Percentiles rank a stretch among this genome's conserved stretches.
These are phyloP conservation scores for Vigna trinervia DNA, from an alignment of 306 rosid genomes.

Conservation along the genomic window DNA sequence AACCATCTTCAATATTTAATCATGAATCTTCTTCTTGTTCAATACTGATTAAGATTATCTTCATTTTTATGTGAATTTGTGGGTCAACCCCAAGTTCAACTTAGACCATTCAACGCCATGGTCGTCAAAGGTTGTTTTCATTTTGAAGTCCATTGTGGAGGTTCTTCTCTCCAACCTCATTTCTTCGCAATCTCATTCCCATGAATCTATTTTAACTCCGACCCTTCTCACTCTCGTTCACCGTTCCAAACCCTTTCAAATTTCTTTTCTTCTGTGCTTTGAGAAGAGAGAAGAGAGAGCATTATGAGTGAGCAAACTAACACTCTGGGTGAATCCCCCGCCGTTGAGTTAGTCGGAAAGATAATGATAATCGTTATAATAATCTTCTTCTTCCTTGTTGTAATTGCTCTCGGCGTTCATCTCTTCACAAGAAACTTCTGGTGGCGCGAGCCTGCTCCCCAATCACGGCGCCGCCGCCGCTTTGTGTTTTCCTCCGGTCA, in stretches of 20 bases:
- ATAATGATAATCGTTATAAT: constrained; percentile 67
- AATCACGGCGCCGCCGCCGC: constrained; percentile 55
- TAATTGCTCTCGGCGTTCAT: constrained; percentile 62
- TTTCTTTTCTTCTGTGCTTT: background rate
- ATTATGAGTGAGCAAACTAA: constrained; percentile 43
- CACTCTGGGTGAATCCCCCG: constrained; percentile 48
- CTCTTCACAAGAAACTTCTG: constrained; percentile 74
- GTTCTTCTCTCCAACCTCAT: background rate
- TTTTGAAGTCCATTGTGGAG: background rate
- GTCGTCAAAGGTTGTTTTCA: background rate
- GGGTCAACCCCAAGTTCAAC: constrained; percentile 3
- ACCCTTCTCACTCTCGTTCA: background rate
- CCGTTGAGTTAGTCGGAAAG: constrained; percentile 69
- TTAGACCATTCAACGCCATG: background rate
- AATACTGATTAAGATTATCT: background rate
- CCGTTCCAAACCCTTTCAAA: background rate
- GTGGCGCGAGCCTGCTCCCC: constrained; percentile 49
- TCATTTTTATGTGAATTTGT: background rate
- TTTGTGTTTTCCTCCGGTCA: constrained; percentile 62
- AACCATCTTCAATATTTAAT: no score
- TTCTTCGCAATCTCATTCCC: no score
- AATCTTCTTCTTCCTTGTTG: constrained; percentile 68
- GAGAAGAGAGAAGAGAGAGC: no score
- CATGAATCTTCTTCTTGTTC: background rate
- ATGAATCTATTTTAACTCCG: no score